Conservation (phyloP, 129 eudicot genomes). For the Centaurea solstitialis region DNA sequence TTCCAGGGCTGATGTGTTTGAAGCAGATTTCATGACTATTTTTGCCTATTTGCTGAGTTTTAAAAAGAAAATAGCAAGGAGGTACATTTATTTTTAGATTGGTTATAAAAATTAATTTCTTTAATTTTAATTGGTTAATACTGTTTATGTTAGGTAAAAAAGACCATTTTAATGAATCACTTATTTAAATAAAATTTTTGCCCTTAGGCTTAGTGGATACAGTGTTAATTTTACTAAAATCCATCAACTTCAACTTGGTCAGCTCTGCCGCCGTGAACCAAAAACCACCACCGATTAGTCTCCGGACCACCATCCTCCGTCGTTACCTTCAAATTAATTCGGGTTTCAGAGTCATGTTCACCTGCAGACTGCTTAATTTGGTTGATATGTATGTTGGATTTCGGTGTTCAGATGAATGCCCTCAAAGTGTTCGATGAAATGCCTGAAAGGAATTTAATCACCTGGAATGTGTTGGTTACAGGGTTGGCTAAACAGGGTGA, state of each 20-base stretch:
- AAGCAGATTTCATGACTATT: too few relatives aligned
- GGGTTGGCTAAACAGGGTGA: constrained; percentile 39
- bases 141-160: too few relatives aligned
- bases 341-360: constrained; percentile 34
- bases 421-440: constrained; percentile 47
- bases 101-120: too few relatives aligned
- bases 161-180: too few relatives aligned
- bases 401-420: constrained; percentile 27
- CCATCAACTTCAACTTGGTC: not conserved
- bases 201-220: too few relatives aligned
- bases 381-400: constrained; percentile 38
- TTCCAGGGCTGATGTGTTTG: too few relatives aligned
- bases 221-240: too few relatives aligned
- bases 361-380: constrained; percentile 48
- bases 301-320: constrained; percentile 32
- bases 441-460: constrained; percentile 38
- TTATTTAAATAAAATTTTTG: too few relatives aligned
- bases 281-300: constrained; percentile 10
- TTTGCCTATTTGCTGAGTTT: too few relatives aligned
- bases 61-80: too few relatives aligned
- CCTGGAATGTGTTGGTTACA: constrained; percentile 46
- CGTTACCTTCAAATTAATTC: constrained; percentile 26
- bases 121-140: too few relatives aligned
- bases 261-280: not conserved
- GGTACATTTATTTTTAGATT: too few relatives aligned